Evolutionary conservation across 331 rosid species (phyloP).

Genomic region (Acacia concinna): DNA sequence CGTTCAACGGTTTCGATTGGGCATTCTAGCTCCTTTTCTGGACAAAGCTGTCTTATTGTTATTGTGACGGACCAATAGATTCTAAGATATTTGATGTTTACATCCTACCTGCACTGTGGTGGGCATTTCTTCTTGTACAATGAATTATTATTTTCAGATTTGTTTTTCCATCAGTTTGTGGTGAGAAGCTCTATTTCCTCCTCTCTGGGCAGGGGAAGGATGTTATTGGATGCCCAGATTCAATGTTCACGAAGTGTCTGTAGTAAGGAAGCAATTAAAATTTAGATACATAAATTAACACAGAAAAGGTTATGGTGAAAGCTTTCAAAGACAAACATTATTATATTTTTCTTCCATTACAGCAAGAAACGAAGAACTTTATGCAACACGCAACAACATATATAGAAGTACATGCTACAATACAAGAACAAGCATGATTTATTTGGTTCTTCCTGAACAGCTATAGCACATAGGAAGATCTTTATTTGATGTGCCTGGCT

Average conservation of each 20-base stretch:
- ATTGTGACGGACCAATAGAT: not conserved
- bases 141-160: not conserved
- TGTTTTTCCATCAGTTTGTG: not conserved
- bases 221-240: not conserved
- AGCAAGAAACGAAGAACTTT: conserved; percentile 1
- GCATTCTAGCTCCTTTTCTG: conserved; percentile 44
- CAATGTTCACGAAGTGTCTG: not conserved
- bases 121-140: not conserved
- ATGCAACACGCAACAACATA: not conserved
- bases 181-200: not conserved
- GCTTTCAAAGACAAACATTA: conserved; percentile 18
- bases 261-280: not conserved
- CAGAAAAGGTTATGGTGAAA: conserved; percentile 12
- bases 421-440: conserved; percentile 12
- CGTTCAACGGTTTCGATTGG: conserved; percentile 60
- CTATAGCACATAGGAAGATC: not conserved
- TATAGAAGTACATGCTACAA: conserved; percentile 22
- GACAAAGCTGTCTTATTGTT: conserved; percentile 16
- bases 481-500: conserved; percentile 11
- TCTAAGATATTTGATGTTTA: not conserved
- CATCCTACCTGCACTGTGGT: not conserved
- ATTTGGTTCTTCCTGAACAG: not conserved
- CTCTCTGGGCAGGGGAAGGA: not conserved
- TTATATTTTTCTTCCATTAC: conserved; percentile 23
- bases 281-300: not conserved